Conservation (phyloP, 1,284 basidiomycete genomes). For the Irpex sp. region DNA sequence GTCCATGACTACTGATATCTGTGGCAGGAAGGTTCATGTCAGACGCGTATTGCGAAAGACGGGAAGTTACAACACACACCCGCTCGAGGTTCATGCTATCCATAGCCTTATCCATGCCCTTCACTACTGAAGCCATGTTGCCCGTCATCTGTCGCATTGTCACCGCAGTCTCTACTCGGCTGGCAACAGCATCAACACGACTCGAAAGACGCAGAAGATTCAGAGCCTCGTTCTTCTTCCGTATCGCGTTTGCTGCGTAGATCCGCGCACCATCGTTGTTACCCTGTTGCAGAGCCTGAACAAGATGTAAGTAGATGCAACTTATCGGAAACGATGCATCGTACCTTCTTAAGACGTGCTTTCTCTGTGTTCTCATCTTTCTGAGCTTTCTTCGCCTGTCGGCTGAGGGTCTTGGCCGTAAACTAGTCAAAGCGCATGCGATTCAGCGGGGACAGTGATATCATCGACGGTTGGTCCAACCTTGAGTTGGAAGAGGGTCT, state of each 20-base stretch:
- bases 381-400: constrained; percentile 93
- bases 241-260: constrained; percentile 97
- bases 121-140: constrained; percentile 94
- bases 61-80: constrained; percentile 41
- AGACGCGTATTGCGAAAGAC: background rate
- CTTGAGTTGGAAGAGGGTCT: constrained; percentile 95
- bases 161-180: constrained; percentile 97
- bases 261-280: constrained; percentile 98
- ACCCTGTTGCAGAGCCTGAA: constrained; percentile 90
- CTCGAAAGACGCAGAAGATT: constrained; percentile 86
- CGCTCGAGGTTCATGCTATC: constrained; percentile 98
- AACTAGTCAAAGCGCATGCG: constrained; percentile 50
- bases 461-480: constrained; percentile 31
- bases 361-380: constrained; percentile 90
- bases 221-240: constrained; percentile 95
- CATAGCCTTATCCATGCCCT: constrained; percentile 99
- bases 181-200: constrained; percentile 94
- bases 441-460: constrained; percentile 12
- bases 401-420: constrained; percentile 87
- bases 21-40: constrained; percentile 7
- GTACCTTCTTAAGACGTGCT: constrained; percentile 84
- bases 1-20: constrained; percentile 99
- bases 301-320: background rate
- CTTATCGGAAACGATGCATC: constrained; percentile 10
- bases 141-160: constrained; percentile 95